Evolutionary conservation across 192 early-diverging fungal genomes (phyloP).

Genomic region (Coemansia sp.): DNA sequence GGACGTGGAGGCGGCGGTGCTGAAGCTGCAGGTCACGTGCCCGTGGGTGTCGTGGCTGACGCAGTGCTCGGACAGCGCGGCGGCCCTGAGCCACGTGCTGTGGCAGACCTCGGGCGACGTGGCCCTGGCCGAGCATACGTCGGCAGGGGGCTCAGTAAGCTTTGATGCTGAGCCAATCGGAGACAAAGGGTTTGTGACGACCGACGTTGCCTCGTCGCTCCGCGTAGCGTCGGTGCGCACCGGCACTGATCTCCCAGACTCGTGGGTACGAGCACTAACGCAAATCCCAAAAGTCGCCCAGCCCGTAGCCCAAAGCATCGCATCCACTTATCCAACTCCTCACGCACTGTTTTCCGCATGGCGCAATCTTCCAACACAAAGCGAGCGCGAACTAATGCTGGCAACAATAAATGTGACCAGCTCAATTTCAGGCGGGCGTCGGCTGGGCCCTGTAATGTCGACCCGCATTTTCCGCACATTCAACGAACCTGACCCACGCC

Average conservation of each 20-base stretch:
- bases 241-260: conserved; percentile 30
- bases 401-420: conserved; percentile 19
- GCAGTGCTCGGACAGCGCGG: conserved; percentile 22
- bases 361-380: background rate
- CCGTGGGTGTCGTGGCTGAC: conserved; percentile 38
- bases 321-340: conserved; percentile 32
- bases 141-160: background rate
- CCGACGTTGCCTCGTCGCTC: conserved; percentile 15
- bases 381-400: conserved; percentile 24
- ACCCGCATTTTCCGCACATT: conserved; percentile 30
- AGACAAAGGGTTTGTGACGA: conserved; percentile 12
- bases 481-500: conserved; percentile 25
- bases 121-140: conserved; percentile 16
- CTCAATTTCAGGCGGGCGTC: conserved; percentile 7
- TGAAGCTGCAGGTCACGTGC: conserved; percentile 30
- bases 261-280: conserved; percentile 38
- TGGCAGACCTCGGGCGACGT: conserved; percentile 37
- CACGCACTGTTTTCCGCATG: conserved; percentile 31
- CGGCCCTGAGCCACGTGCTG: conserved; percentile 28
- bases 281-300: conserved; percentile 45
- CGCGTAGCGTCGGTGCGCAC: conserved; percentile 22
- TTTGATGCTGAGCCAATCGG: background rate
- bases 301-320: conserved; percentile 37
- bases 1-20: conserved; percentile 22
- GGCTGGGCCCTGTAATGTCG: conserved; percentile 34